Evolutionary conservation across 768 basidiomycete genomes (phyloP).

Genomic region (Amylocystis lapponica): DNA sequence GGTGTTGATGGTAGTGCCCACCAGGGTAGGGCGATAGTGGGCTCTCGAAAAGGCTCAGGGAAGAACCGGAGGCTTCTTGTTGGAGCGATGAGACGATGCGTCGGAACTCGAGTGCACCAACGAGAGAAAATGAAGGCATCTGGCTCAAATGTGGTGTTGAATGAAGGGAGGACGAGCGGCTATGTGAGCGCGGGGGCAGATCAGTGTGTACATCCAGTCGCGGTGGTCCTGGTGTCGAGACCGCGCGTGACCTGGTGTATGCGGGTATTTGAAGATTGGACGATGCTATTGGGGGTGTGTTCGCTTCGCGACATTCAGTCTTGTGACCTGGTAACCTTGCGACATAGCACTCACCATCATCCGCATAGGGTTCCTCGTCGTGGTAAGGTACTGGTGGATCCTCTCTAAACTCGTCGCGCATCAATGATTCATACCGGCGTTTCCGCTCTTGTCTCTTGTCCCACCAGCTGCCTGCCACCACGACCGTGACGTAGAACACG

Average conservation of each 20-base stretch:
- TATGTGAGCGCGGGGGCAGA: slow-evolving; percentile 36
- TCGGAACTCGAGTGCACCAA: slow-evolving; percentile 94
- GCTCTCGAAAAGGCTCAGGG: slow-evolving; percentile 61
- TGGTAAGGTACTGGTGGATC: slow-evolving; percentile 36
- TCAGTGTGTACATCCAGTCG: slow-evolving; percentile 32
- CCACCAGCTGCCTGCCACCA: slow-evolving; percentile 78
- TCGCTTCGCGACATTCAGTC: not conserved
- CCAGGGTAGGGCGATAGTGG: slow-evolving; percentile 67
- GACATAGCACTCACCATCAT: slow-evolving; percentile 46
- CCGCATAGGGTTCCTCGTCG: slow-evolving; percentile 49
- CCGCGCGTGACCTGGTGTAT: slow-evolving; percentile 30
- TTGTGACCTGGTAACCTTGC: not conserved
- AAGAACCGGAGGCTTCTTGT: slow-evolving; percentile 54
- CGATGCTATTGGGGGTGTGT: slow-evolving; percentile 8
- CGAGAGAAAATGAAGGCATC: slow-evolving; percentile 83
- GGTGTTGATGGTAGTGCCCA: slow-evolving; percentile 60
- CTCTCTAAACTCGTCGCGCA: slow-evolving; percentile 54
- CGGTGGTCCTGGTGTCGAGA: slow-evolving; percentile 32
- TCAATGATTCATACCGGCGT: slow-evolving; percentile 42
- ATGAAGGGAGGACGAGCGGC: slow-evolving; percentile 47
- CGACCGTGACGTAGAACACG: slow-evolving; percentile 65
- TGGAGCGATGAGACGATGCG: slow-evolving; percentile 82
- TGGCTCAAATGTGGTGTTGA: slow-evolving; percentile 36
- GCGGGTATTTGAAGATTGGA: slow-evolving; percentile 24
- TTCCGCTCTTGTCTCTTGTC: slow-evolving; percentile 46